Percentiles rank a stretch among this genome's conserved stretches.
These are phyloP conservation scores for Pezicula radicicola DNA, from an alignment of 2,329 filamentous ascomycete genomes.

Conservation along the genomic window DNA sequence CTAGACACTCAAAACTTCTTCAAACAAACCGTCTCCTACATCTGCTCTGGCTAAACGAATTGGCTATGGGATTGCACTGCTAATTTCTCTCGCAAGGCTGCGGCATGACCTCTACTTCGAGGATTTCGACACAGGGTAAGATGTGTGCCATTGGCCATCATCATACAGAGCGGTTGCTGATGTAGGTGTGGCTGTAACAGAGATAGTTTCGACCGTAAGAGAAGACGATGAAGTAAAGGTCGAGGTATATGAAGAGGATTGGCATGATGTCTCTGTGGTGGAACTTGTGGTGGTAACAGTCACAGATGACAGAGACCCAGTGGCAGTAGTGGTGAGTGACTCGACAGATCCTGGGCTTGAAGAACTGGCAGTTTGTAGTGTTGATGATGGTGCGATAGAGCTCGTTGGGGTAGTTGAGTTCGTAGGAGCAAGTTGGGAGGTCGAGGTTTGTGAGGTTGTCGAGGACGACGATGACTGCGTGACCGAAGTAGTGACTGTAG, in stretches of 20 bases:
- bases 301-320: too few species aligned
- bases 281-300: too few species aligned
- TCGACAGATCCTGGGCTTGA: too few species aligned
- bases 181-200: constrained; percentile 3
- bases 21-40: too few species aligned
- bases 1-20: neutral
- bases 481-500: constrained; percentile 1
- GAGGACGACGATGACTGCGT: neutral
- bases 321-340: too few species aligned
- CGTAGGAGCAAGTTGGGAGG: neutral
- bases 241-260: constrained; percentile 5
- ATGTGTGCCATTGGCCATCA: constrained; percentile 28
- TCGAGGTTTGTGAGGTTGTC: neutral
- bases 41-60: too few species aligned
- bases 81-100: neutral
- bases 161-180: constrained; percentile 17
- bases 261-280: too few species aligned
- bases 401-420: constrained; percentile 11
- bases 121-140: constrained; percentile 21
- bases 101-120: neutral
- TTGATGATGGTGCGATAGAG: neutral
- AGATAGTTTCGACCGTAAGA: neutral
- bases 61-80: neutral
- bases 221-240: constrained; percentile 3
- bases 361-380: too few species aligned